phyloP scores from a whole-genome alignment of 1,139 yeast genomes.

The Geotrichum bryndzae region DNA sequence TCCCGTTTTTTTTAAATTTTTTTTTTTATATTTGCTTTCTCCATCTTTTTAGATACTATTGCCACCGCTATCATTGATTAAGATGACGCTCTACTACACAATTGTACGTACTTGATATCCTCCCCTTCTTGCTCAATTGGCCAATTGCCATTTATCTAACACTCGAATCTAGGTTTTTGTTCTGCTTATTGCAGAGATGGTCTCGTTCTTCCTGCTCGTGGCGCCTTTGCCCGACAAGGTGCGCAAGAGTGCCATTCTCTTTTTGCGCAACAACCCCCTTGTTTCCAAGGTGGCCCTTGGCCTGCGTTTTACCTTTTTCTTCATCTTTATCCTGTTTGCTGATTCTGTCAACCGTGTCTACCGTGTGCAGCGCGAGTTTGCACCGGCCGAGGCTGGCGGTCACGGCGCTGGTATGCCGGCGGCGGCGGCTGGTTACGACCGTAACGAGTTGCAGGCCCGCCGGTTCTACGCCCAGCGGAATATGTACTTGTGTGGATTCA shows the following conservation, averaged over 20 bases:
- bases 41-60: too few relatives aligned
- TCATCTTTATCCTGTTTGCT: conserved; percentile 74
- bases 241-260: conserved; percentile 61
- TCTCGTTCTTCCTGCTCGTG: conserved; percentile 72
- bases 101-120: conserved; percentile 39
- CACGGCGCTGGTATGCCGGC: not conserved
- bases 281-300: conserved; percentile 70
- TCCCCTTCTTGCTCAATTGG: not conserved
- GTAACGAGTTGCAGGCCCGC: conserved; percentile 81
- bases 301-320: conserved; percentile 74
- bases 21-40: too few relatives aligned
- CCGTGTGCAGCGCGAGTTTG: conserved; percentile 56
- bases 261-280: conserved; percentile 64
- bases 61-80: conserved; percentile 13
- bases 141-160: not conserved
- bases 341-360: conserved; percentile 85
- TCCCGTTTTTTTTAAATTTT: too few relatives aligned
- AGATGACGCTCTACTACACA: conserved; percentile 69
- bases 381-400: conserved; percentile 19
- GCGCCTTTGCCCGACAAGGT: conserved; percentile 75
- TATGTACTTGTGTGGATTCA: conserved; percentile 93
- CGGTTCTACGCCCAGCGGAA: conserved; percentile 94
- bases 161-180: conserved; percentile 49
- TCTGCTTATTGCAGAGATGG: conserved; percentile 71
- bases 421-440: conserved; percentile 37